Evolutionary conservation across 768 basidiomycete species (phyloP), one percentile per base, ranked within the genome.

Genomic region (Serendipita sp.): DNA sequence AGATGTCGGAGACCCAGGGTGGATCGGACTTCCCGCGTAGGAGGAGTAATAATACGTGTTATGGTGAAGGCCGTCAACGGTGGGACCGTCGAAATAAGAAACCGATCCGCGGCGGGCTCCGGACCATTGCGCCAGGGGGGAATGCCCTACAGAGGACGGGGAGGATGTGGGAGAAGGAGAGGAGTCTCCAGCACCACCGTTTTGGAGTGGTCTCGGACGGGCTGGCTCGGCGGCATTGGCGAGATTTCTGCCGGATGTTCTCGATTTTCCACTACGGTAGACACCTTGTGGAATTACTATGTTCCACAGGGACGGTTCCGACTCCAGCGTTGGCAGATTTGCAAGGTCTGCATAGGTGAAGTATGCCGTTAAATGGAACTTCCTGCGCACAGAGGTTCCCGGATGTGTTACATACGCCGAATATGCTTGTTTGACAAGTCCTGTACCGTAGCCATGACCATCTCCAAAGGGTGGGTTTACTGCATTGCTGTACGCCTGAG

Each of bases 371-470:
- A 86, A 74, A 71, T 85, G 85, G 83, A 83, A 85, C 73, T 85
- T 86, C 69, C 81, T 77, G 54, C 81, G 81, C 66, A 73, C 76
- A 3, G 76, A 72, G 65, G 77, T 77, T 24, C 76, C 76, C 63
- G 76, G 72, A 47, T 77, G 74, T 28, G 75, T 70, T 13, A 85
- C 81, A 78, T 80, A 83, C 28, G 82, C 84, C 16, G 84, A 85
- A 71, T 86, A 86, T n/a, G 84, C 83, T 70, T 85, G 84, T 72
- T 86, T 86, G 64, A 86, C 80, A 60, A 86, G 76, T 24, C 84
- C 84, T 11, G 76, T 24, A 34, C 56, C 56, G 32, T 37, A 28
- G 34, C 28, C 35, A 30, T 24, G 16, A n/a, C 56, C 56, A 34
- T 60, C 56, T 30, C 30, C 30, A 60, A 60, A 38, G 1, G 48